These are phyloP conservation scores for Cordyceps javanica DNA, from an alignment of 2,329 filamentous ascomycete species.

Conservation along the genomic window DNA sequence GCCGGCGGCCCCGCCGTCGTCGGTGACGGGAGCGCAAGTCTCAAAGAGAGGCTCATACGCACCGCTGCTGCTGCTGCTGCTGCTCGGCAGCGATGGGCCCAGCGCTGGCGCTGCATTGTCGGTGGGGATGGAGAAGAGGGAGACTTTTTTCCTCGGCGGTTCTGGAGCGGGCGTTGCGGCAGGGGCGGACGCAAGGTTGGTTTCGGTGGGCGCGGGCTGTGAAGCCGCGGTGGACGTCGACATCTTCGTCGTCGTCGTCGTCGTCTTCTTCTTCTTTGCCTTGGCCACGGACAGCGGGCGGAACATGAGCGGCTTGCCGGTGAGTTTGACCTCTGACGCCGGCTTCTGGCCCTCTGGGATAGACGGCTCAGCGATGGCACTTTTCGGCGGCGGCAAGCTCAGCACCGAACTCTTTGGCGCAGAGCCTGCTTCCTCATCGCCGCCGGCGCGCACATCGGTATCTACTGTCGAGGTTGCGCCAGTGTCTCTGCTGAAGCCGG, in stretches of 20 bases:
- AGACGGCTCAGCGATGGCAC: constrained; percentile 33
- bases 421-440: constrained; percentile 17
- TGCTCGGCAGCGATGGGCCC: constrained; percentile 15
- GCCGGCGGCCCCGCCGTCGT: constrained; percentile 28
- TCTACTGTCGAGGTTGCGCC: constrained; percentile 15
- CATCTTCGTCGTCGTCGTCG: neutral
- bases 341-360: constrained; percentile 52
- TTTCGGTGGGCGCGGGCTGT: constrained; percentile 8
- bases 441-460: constrained; percentile 16
- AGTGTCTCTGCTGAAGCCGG: constrained; percentile 66
- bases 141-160: constrained; percentile 47
- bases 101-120: constrained; percentile 24
- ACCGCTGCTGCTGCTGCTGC: constrained; percentile 19
- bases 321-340: constrained; percentile 59
- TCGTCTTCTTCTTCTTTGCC: constrained; percentile 62
- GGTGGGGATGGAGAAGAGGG: constrained; percentile 60
- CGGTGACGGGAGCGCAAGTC: constrained; percentile 19
- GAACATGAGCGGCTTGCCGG: constrained; percentile 81
- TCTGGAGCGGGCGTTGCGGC: constrained; percentile 21
- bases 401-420: constrained; percentile 25
- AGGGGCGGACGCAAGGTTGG: constrained; percentile 13
- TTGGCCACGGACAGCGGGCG: constrained; percentile 79
- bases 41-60: constrained; percentile 50
- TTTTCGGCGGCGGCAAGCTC: constrained; percentile 32
- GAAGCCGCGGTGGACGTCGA: constrained; percentile 34